phyloP scores from a whole-genome alignment of 148 eudicot genomes.

The Amaranthus cruentus region DNA sequence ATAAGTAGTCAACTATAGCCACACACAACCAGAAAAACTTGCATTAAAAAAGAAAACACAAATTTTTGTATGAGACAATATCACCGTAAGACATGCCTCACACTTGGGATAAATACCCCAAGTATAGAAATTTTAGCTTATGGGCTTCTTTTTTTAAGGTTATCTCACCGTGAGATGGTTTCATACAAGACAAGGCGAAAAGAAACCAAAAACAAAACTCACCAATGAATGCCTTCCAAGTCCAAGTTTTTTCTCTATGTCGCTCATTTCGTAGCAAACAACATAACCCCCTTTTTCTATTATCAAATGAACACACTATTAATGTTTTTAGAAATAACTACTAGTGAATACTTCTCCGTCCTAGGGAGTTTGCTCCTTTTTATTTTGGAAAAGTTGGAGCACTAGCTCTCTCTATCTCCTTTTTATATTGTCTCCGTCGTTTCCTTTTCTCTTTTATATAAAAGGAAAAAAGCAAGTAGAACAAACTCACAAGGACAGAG shows the following conservation, averaged over 20 bases:
- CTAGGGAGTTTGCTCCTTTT: too few relatives aligned
- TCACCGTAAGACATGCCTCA: too few relatives aligned
- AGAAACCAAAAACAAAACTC: conserved; percentile 18
- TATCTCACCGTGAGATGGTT: too few relatives aligned
- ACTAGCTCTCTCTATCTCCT: too few relatives aligned
- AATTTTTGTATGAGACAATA: too few relatives aligned
- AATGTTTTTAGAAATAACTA: conserved; percentile 1
- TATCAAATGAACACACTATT: conserved; percentile 12
- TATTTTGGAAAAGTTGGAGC: too few relatives aligned
- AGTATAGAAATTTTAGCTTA: neutral
- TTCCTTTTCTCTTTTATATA: too few relatives aligned
- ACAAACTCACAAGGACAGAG: too few relatives aligned
- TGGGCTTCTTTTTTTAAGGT: too few relatives aligned
- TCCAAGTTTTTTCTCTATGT: conserved; percentile 83
- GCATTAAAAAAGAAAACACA: neutral
- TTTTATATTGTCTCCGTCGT: too few relatives aligned
- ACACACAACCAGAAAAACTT: conserved; percentile 4
- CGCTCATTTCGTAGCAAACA: conserved; percentile 90
- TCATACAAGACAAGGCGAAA: neutral
- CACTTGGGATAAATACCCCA: too few relatives aligned
- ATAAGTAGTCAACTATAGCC: conserved; percentile 16
- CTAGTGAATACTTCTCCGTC: neutral
- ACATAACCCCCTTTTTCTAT: conserved; percentile 83
- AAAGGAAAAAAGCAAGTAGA: too few relatives aligned
- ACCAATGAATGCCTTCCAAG: conserved; percentile 88